These are phyloP conservation scores for Kuraishia ogatae DNA, from an alignment of 805 yeast genomes.

Conservation along the genomic window DNA sequence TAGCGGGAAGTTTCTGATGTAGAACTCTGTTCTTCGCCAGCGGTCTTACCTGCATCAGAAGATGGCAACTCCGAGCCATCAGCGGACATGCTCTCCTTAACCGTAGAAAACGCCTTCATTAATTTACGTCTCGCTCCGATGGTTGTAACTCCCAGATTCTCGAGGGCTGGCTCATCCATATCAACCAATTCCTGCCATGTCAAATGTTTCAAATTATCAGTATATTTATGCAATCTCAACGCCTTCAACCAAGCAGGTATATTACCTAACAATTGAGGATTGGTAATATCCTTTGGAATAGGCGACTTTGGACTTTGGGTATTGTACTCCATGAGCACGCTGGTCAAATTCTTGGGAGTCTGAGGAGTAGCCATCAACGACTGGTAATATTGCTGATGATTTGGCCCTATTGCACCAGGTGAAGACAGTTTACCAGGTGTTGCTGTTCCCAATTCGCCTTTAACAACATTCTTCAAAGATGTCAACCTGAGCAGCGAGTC, in stretches of 20 bases:
- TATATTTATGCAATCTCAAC: slow-evolving; percentile 86
- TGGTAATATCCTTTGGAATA: slow-evolving; percentile 42
- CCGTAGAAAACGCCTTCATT: slow-evolving; percentile 83
- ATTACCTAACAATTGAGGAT: slow-evolving; percentile 51
- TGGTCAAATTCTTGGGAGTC: background rate
- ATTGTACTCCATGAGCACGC: background rate
- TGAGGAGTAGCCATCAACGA: background rate
- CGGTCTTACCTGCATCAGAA: background rate
- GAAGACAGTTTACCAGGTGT: background rate
- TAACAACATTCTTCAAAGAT: background rate
- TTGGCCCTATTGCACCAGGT: background rate
- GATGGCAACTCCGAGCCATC: slow-evolving; percentile 3
- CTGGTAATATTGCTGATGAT: background rate
- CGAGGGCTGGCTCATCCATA: slow-evolving; percentile 60
- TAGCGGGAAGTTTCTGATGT: background rate
- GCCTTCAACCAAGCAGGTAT: slow-evolving; percentile 91
- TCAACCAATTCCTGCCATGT: slow-evolving; percentile 76
- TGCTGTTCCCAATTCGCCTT: background rate
- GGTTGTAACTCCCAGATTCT: slow-evolving; percentile 79
- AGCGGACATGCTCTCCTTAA: slow-evolving; percentile 36
- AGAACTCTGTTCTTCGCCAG: background rate
- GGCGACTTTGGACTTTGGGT: slow-evolving; percentile 25
- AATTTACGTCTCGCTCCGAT: slow-evolving; percentile 94
- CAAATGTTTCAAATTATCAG: slow-evolving; percentile 67
- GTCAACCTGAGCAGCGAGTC: slow-evolving; percentile 3